phyloP scores from a whole-genome alignment of 2,329 filamentous ascomycete genomes.

The Pseudocercospora eumusae region DNA sequence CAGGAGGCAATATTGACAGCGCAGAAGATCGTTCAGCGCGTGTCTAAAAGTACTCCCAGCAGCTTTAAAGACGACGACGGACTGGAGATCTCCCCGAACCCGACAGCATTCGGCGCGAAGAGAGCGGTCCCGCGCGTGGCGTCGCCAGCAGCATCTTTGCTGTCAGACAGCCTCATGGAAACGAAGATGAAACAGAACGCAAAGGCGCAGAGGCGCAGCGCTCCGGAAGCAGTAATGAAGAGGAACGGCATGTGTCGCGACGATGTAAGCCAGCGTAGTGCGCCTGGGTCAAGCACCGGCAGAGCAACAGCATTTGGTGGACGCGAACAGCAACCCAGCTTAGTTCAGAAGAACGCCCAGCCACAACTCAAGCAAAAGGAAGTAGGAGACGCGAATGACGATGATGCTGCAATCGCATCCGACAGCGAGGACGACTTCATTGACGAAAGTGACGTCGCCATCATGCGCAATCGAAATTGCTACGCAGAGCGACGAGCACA shows the following conservation, averaged over 20 bases:
- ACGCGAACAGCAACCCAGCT: background rate
- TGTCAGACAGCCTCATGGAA: background rate
- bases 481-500: conserved; percentile 24
- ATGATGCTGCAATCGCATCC: conserved; percentile 23
- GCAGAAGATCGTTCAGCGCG: background rate
- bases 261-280: background rate
- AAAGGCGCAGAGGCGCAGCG: background rate
- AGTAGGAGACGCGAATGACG: conserved; percentile 14
- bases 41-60: background rate
- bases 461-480: conserved; percentile 14
- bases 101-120: background rate
- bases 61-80: background rate
- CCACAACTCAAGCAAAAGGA: background rate
- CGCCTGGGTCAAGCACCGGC: background rate
- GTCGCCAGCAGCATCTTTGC: background rate
- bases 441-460: conserved; percentile 1
- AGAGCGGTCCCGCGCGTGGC: background rate
- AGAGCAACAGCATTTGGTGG: background rate
- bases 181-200: background rate
- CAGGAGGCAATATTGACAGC: background rate
- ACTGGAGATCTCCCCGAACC: background rate
- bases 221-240: background rate
- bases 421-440: conserved; percentile 27
- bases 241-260: background rate
- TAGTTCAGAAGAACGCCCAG: background rate